phyloP scores from a whole-genome alignment of 1,284 basidiomycete species.

The Xanthoconium separans region DNA sequence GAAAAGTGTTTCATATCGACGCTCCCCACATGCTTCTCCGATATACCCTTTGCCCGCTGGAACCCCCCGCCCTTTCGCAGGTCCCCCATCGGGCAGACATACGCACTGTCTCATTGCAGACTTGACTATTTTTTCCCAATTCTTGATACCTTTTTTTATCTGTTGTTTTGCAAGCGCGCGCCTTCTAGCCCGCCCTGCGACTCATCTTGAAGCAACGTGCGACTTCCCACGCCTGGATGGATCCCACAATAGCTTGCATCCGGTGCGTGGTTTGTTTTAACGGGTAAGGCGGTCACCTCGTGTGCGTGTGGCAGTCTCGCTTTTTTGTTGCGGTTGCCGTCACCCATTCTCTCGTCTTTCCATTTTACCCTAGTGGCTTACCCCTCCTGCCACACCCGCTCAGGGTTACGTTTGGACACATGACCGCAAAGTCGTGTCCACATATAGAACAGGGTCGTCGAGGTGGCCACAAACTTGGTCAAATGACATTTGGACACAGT shows the following conservation, averaged over 20 bases:
- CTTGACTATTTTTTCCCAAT: conserved; percentile 3
- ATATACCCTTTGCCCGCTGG: conserved; percentile 23
- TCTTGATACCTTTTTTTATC: conserved; percentile 7
- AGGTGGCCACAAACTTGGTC: conserved; percentile 6
- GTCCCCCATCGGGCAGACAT: background rate
- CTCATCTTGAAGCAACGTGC: background rate
- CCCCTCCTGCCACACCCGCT: conserved; percentile 5
- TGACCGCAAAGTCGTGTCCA: conserved; percentile 21
- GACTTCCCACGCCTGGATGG: background rate
- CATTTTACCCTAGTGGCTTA: conserved; percentile 14
- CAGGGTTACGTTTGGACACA: conserved; percentile 8
- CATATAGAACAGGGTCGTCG: conserved; percentile 11
- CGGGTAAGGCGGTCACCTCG: background rate
- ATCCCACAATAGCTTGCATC: conserved; percentile 7
- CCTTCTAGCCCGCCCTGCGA: background rate
- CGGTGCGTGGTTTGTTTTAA: conserved; percentile 8
- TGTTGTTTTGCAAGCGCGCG: background rate
- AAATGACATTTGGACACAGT: conserved; percentile 1
- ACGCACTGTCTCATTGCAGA: conserved; percentile 1
- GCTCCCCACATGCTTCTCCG: conserved; percentile 26
- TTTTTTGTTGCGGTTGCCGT: conserved; percentile 22
- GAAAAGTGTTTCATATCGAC: conserved; percentile 25
- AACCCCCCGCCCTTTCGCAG: conserved; percentile 3
- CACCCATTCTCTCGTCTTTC: conserved; percentile 7
- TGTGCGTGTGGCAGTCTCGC: conserved; percentile 16